These are phyloP conservation scores for Penicillium lagena DNA, from an alignment of 495 filamentous ascomycete species.

Conservation along the genomic window DNA sequence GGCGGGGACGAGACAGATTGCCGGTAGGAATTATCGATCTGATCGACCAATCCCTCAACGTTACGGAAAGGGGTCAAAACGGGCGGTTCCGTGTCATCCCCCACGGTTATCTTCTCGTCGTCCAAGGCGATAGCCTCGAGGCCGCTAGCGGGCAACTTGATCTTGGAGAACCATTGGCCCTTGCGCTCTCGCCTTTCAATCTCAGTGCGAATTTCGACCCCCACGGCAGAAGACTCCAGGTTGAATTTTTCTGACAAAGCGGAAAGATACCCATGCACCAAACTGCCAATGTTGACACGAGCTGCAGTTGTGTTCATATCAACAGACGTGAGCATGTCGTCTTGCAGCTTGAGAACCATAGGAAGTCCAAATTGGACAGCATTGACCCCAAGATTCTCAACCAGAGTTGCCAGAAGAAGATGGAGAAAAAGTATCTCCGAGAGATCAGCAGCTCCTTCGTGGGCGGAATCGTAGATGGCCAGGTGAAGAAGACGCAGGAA, in stretches of 20 bases:
- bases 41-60: slow-evolving; percentile 58
- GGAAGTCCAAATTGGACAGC: slow-evolving; percentile 71
- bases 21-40: slow-evolving; percentile 64
- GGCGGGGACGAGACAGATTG: slow-evolving; percentile 51
- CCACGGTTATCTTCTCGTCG: slow-evolving; percentile 10
- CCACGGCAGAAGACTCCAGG: slow-evolving; percentile 59
- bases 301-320: slow-evolving; percentile 41
- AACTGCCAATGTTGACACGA: slow-evolving; percentile 71
- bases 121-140: slow-evolving; percentile 39
- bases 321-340: slow-evolving; percentile 65
- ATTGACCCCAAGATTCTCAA: slow-evolving; percentile 77
- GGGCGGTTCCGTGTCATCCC: slow-evolving; percentile 1
- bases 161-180: slow-evolving; percentile 68
- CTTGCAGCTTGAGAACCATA: slow-evolving; percentile 82
- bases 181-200: slow-evolving; percentile 64
- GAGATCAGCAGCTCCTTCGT: slow-evolving; percentile 62
- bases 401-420: slow-evolving; percentile 62
- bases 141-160: slow-evolving; percentile 46
- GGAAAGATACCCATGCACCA: slow-evolving; percentile 86
- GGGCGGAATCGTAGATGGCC: slow-evolving; percentile 76
- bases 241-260: slow-evolving; percentile 69
- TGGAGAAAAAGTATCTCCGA: slow-evolving; percentile 70
- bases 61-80: slow-evolving; percentile 29
- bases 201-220: slow-evolving; percentile 65
- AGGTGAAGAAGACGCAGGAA: slow-evolving; percentile 84